Conservation (phyloP, 202 grass and related monocot species). For the Zizania palustris region DNA sequence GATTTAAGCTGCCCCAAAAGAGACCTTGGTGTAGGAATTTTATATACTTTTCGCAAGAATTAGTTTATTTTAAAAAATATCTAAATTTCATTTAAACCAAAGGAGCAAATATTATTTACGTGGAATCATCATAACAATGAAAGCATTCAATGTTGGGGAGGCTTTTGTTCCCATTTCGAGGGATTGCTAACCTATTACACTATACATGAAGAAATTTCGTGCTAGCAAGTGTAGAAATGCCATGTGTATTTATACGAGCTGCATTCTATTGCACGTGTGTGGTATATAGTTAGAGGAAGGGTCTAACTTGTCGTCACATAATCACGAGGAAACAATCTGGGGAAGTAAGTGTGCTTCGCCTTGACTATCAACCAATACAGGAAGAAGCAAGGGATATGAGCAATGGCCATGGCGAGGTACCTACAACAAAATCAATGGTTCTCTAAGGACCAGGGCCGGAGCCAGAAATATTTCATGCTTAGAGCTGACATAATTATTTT, state of each 20-base stretch:
- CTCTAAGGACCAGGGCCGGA: neutral
- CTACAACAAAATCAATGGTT: slow-evolving; percentile 42
- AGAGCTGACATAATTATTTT: too few species aligned
- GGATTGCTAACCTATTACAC: neutral
- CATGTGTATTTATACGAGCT: neutral
- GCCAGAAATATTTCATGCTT: too few species aligned
- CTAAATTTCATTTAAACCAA: too few species aligned
- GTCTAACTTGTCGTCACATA: slow-evolving; percentile 51
- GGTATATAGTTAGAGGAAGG: neutral
- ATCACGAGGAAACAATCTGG: slow-evolving; percentile 58
- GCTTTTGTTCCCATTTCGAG: neutral
- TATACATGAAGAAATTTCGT: slow-evolving; percentile 23
- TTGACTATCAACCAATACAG: slow-evolving; percentile 69
- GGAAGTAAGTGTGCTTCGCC: slow-evolving; percentile 61
- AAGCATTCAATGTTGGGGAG: neutral
- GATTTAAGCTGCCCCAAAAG: too few species aligned
- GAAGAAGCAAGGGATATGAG: slow-evolving; percentile 73
- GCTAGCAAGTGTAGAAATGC: neutral
- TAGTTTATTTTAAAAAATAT: too few species aligned
- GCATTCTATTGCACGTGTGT: neutral
- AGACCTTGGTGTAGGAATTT: too few species aligned
- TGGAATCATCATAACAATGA: neutral
- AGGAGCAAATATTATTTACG: too few species aligned
- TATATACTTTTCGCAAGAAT: too few species aligned
- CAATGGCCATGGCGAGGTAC: slow-evolving; percentile 76